phyloP scores from a whole-genome alignment of 768 basidiomycete genomes.

The Leccinum variicolor region DNA sequence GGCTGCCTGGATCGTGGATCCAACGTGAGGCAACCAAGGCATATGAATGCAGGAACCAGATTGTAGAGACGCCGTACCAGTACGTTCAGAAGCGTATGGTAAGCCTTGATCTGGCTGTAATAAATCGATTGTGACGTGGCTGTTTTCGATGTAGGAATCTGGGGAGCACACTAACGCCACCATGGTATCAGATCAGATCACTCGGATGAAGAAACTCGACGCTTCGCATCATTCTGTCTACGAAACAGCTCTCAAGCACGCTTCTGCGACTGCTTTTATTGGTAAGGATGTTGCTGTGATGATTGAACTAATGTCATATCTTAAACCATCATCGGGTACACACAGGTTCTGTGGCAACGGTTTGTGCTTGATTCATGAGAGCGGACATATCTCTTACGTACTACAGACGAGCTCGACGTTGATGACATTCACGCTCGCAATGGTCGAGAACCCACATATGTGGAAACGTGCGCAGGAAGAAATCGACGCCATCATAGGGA shows the following conservation, averaged over 20 bases:
- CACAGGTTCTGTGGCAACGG: not conserved
- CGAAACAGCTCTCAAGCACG: not conserved
- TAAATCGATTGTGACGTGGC: not conserved
- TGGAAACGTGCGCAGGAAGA: not conserved
- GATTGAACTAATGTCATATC: not conserved
- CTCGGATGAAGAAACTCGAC: not conserved
- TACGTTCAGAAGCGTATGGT: not conserved
- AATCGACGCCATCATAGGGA: not conserved
- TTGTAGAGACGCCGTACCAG: conserved; percentile 2
- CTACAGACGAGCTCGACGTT: not conserved
- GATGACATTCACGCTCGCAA: not conserved
- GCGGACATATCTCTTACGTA: not conserved
- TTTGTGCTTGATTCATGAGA: not conserved
- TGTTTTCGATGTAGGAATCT: not conserved
- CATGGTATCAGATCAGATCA: not conserved
- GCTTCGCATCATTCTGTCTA: not conserved
- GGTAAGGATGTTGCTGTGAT: not conserved
- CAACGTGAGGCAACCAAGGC: not conserved
- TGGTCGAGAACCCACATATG: not conserved
- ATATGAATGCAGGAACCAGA: not conserved
- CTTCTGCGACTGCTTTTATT: not conserved
- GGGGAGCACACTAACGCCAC: not conserved
- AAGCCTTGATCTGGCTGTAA: not conserved
- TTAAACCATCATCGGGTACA: not conserved
- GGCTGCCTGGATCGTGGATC: conserved; percentile 2